Conservation (phyloP, 2,329 filamentous ascomycete species). For the Nigrospora oryzae region DNA sequence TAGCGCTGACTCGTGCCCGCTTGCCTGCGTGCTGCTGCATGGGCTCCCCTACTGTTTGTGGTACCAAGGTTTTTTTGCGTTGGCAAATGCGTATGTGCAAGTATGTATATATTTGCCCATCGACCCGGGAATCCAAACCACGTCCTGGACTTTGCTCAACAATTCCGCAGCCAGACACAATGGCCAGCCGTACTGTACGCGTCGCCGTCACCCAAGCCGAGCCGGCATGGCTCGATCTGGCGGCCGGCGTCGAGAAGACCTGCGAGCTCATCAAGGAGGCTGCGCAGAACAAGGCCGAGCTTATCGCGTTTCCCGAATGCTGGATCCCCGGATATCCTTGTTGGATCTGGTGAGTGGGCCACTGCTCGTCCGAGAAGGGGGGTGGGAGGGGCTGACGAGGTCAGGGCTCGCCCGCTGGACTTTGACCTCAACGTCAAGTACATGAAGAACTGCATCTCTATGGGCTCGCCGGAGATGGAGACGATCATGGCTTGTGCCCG, state of each 20-base stretch:
- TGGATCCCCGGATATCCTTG: slow-evolving; percentile 32
- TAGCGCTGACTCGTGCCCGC: no score
- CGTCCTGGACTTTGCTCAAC: no score
- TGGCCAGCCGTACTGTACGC: slow-evolving; percentile 8
- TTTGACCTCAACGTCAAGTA: slow-evolving; percentile 19
- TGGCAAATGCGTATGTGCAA: no score
- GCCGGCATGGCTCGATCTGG: slow-evolving; percentile 43
- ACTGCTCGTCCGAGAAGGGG: neutral
- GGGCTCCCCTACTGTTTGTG: no score
- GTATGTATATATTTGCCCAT: no score
- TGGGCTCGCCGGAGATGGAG: slow-evolving; percentile 25
- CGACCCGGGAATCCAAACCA: no score
- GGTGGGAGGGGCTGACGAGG: neutral
- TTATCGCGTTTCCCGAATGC: slow-evolving; percentile 38
- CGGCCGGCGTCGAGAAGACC: slow-evolving; percentile 36
- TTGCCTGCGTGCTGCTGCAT: no score
- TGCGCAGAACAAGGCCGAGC: slow-evolving; percentile 31
- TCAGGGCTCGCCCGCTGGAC: slow-evolving; percentile 23
- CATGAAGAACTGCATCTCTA: slow-evolving; percentile 20
- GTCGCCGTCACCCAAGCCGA: slow-evolving; percentile 45
- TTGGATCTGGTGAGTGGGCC: neutral
- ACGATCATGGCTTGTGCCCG: slow-evolving; percentile 22
- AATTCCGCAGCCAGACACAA: neutral
- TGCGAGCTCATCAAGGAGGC: slow-evolving; percentile 39
- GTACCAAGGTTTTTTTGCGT: no score